phyloP scores from a whole-genome alignment of 1,284 basidiomycete species.

The Vanrija pseudolonga region DNA sequence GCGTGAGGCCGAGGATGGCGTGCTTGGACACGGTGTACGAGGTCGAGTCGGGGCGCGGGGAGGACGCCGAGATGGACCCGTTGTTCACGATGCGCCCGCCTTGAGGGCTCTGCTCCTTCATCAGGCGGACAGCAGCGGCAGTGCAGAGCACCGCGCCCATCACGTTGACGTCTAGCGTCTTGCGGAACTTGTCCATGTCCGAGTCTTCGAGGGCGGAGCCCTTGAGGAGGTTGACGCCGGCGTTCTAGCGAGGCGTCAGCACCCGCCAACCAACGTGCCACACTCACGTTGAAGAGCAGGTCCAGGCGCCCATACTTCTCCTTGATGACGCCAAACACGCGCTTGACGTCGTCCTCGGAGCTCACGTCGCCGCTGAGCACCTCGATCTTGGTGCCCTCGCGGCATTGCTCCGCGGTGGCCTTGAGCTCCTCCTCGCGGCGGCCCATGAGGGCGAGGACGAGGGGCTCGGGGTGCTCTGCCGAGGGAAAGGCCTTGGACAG shows the following conservation, averaged over 20 bases:
- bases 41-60: slow-evolving; percentile 61
- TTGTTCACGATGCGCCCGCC: slow-evolving; percentile 84
- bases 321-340: slow-evolving; percentile 59
- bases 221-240: slow-evolving; percentile 56
- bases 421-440: slow-evolving; percentile 59
- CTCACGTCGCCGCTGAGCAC: slow-evolving; percentile 59
- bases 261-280: no score
- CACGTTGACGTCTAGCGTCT: slow-evolving; percentile 67
- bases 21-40: slow-evolving; percentile 76
- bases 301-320: slow-evolving; percentile 66
- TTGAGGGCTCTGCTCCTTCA: slow-evolving; percentile 66
- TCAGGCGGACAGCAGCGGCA: slow-evolving; percentile 66
- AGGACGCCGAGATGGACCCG: slow-evolving; percentile 69
- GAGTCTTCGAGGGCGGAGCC: slow-evolving; percentile 60
- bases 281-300: slow-evolving; percentile 70
- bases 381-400: slow-evolving; percentile 48
- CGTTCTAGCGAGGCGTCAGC: slow-evolving; percentile 46
- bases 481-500: slow-evolving; percentile 52
- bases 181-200: slow-evolving; percentile 60
- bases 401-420: slow-evolving; percentile 53
- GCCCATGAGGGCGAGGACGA: slow-evolving; percentile 57
- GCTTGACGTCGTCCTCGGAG: slow-evolving; percentile 32
- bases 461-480: slow-evolving; percentile 54
- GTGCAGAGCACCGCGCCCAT: slow-evolving; percentile 70
- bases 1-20: slow-evolving; percentile 70